Evolutionary conservation across 2,329 filamentous ascomycete genomes (phyloP).

Genomic region (Chaetomium olivaceum): DNA sequence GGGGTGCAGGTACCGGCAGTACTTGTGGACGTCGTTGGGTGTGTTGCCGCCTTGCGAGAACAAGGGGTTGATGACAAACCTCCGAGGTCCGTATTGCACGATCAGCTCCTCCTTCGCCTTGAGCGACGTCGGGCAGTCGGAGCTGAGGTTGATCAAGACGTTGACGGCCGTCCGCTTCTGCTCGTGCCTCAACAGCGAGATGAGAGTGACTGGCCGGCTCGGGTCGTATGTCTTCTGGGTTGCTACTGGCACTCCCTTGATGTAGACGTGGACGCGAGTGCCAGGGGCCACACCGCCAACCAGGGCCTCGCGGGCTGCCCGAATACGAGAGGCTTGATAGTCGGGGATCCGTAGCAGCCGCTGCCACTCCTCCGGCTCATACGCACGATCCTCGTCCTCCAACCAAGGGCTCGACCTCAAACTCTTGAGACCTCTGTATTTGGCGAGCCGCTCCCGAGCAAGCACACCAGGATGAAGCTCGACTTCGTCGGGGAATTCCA

Average conservation of each 20-base stretch:
- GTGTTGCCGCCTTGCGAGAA: conserved; percentile 89
- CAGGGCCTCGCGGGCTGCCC: conserved; percentile 76
- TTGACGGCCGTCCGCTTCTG: conserved; percentile 91
- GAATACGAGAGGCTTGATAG: conserved; percentile 80
- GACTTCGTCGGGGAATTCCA: conserved; percentile 96
- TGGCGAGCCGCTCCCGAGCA: conserved; percentile 79
- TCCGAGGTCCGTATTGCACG: conserved; percentile 84
- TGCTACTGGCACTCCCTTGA: conserved; percentile 54
- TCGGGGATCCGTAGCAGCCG: conserved; percentile 84
- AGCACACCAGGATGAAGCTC: conserved; percentile 86
- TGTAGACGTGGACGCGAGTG: conserved; percentile 76
- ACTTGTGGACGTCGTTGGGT: conserved; percentile 97
- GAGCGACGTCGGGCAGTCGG: conserved; percentile 72
- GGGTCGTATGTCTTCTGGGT: conserved; percentile 52
- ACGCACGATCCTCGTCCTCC: conserved; percentile 78
- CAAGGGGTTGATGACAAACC: conserved; percentile 84
- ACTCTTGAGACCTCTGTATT: conserved; percentile 91
- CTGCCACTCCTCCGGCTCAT: conserved; percentile 88
- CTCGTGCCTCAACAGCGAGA: conserved; percentile 89
- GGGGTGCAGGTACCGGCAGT: conserved; percentile 86
- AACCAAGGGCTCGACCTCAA: conserved; percentile 86
- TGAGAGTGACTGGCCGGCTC: conserved; percentile 67
- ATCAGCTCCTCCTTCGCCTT: conserved; percentile 92
- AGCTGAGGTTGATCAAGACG: conserved; percentile 82
- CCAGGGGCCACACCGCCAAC: conserved; percentile 85